phyloP scores from a whole-genome alignment of 164 flowering plant species.

The Liquidambar formosana region DNA sequence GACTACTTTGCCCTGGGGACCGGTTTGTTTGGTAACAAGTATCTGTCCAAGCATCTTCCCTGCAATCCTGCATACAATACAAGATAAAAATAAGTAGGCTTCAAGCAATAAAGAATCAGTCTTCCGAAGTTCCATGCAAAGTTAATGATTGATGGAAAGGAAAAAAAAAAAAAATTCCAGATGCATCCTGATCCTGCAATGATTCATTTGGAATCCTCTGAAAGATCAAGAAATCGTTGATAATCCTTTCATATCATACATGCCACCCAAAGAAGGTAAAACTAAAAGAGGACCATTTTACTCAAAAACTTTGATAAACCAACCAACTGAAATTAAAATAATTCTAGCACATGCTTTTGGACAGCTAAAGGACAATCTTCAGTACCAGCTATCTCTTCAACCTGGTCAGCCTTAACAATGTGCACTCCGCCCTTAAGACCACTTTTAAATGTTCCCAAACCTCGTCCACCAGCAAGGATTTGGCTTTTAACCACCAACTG shows the following conservation, averaged over 20 bases:
- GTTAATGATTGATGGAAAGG: too few relatives aligned
- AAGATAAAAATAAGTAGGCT: neutral
- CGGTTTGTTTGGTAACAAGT: constrained; percentile 97
- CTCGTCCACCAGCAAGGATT: constrained; percentile 97
- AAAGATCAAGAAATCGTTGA: neutral
- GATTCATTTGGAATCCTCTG: neutral
- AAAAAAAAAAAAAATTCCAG: too few relatives aligned
- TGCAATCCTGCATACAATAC: constrained; percentile 34
- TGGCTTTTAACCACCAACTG: constrained; percentile 98
- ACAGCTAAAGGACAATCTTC: neutral
- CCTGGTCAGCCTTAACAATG: constrained; percentile 78
- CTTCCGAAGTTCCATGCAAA: too few relatives aligned
- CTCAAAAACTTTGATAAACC: neutral
- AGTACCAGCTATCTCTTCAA: constrained; percentile 84
- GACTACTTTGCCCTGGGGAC: constrained; percentile 91
- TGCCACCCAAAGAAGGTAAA: too few relatives aligned
- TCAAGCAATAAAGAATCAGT: too few relatives aligned
- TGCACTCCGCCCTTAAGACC: constrained; percentile 98
- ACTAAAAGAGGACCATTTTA: neutral
- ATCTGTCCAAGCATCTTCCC: constrained; percentile 99
- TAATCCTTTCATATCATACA: too few relatives aligned
- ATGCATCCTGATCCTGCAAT: too few relatives aligned
- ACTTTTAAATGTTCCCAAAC: constrained; percentile 85
- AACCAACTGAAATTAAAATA: neutral
- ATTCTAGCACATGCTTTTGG: neutral